Base-by-base conservation (phyloP, 768 basidiomycete species). In the Russula foetens region DNA sequence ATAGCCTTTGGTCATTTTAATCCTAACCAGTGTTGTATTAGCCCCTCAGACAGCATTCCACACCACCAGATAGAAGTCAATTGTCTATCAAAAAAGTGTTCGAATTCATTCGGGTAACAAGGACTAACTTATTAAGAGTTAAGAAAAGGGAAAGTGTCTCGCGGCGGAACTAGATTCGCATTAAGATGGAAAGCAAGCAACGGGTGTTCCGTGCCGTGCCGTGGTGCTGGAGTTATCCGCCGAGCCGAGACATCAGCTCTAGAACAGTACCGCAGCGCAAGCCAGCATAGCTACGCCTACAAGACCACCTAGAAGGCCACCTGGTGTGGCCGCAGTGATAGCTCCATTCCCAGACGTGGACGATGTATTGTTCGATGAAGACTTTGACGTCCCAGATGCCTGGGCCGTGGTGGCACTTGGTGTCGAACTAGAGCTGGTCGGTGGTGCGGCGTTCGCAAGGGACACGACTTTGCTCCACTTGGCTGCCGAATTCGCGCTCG, bases 391-490 rank as follows among this genome's bases (percentile, higher is more conserved):
- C 46, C 0, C 54, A 65, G 66, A 41, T 26, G 19, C 14, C 47
- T 43, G 35, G 19, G 47, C 3, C 15, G 60, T 21, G 5, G 23
- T 11, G 19, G 28, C 21, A 17, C 39, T 58, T n/a, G 35, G 35
- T 35, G 35, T 7, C 35, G 14, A 12, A 35, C 2, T 11, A 35
- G 38, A 6, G 12, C 31, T 53, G 7, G 58, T 47, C 2, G 77
- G 64, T 3, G 79, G 73, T n/a, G 77, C 75, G 3, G 76, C 74
- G n/a, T 73, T 63, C 29, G 78, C 75, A 29, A 87, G 73, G 51
- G 71, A 70, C 41, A 69, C 67, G 12, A 87, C 76, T 12, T 68
- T 58, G 29, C 72, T 73, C 84, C 85, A 88, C 29, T 75, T 65
- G 4, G 81, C 78, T 1, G 70, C 71, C 3, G 76, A 66, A 69